A percentile compares a stretch with the other conserved stretches of the same genome.
Evolutionary conservation across 257 asterid species (phyloP).

Genomic region (Primulina tabacum): DNA sequence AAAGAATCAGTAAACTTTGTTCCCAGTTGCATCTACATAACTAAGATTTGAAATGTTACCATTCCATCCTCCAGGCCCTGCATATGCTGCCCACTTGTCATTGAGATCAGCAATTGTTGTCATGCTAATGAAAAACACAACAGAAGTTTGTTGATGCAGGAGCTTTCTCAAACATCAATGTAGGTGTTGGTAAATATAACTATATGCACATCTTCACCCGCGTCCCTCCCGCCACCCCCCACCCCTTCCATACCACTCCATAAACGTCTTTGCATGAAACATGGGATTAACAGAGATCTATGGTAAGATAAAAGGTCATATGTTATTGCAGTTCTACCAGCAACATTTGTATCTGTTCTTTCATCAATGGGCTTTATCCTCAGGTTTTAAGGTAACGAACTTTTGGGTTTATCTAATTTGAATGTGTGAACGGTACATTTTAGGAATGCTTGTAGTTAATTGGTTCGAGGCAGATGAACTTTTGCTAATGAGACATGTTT

Average conservation of each 20-base stretch:
- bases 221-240: too few species aligned
- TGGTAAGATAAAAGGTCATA: not conserved
- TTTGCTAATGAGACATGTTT: not conserved
- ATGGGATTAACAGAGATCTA: not conserved
- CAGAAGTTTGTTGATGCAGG: slow-evolving; percentile 20
- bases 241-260: too few species aligned
- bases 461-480: not conserved
- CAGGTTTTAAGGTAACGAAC: slow-evolving; percentile 1
- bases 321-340: not conserved
- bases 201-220: too few species aligned
- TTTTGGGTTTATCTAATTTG: not conserved
- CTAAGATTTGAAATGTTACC: slow-evolving; percentile 45
- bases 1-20: not conserved
- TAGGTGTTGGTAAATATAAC: slow-evolving; percentile 9
- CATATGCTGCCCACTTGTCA: slow-evolving; percentile 95
- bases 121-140: slow-evolving; percentile 59
- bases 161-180: slow-evolving; percentile 5
- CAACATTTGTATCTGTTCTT: not conserved
- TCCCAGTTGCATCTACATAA: slow-evolving; percentile 10
- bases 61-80: slow-evolving; percentile 99
- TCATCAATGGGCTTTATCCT: not conserved
- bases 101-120: slow-evolving; percentile 86
- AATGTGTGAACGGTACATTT: not conserved
- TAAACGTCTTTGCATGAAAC: not conserved
- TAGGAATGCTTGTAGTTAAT: not conserved